phyloP scores from a whole-genome alignment of 495 filamentous ascomycete species.

The Talaromyces thailandensis region DNA sequence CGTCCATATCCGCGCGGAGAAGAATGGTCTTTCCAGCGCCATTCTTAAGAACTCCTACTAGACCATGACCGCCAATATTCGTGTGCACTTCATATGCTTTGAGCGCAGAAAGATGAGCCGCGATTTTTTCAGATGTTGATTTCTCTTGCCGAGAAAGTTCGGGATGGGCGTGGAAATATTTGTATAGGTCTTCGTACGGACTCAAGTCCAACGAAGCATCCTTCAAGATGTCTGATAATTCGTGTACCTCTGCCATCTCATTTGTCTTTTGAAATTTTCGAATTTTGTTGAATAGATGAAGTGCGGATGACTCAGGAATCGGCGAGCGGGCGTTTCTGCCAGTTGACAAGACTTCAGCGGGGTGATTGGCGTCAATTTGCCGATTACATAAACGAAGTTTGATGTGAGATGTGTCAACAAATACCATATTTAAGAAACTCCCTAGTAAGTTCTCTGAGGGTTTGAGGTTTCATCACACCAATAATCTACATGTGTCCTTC shows the following conservation, averaged over 20 bases:
- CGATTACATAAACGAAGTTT: background rate
- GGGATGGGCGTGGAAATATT: constrained; percentile 45
- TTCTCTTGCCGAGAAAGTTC: constrained; percentile 48
- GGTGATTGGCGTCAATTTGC: background rate
- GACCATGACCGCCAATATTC: constrained; percentile 40
- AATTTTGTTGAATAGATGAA: background rate
- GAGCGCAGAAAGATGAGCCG: constrained; percentile 21
- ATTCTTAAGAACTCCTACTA: constrained; percentile 37
- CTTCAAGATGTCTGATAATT: constrained; percentile 17
- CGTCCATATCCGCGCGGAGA: constrained; percentile 47
- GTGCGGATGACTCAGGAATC: background rate
- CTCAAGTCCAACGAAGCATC: constrained; percentile 16
- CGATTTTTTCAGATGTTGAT: constrained; percentile 33
- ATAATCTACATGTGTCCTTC: too few species aligned
- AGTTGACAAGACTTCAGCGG: background rate
- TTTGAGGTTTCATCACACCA: background rate
- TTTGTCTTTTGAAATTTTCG: background rate
- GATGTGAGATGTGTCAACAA: background rate
- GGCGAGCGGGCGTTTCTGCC: background rate
- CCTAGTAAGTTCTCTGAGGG: background rate
- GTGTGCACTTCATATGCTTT: constrained; percentile 29
- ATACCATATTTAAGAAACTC: background rate
- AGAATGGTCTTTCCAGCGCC: constrained; percentile 40
- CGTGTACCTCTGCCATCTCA: constrained; percentile 15
- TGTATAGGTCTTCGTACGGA: constrained; percentile 45